phyloP scores from a whole-genome alignment of 192 early-diverging fungal species.

The Radiomyces spectabilis region DNA sequence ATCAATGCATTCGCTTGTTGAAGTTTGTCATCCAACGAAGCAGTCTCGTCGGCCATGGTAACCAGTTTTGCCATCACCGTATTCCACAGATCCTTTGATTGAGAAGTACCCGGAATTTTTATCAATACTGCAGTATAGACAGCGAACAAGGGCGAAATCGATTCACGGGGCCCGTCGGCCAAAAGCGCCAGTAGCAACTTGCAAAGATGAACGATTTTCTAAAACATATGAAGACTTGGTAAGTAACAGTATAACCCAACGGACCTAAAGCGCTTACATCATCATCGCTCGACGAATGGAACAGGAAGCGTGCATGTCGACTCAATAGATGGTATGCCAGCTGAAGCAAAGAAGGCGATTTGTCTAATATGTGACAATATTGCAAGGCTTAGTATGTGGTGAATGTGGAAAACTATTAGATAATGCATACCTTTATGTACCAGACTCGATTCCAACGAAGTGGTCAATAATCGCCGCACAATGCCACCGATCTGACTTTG shows the following conservation, averaged over 20 bases:
- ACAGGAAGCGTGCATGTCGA: too few species aligned
- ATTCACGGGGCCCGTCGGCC: background rate
- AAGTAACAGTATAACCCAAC: too few species aligned
- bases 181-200: background rate
- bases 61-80: background rate
- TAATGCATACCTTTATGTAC: slow-evolving; percentile 1
- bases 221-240: too few species aligned
- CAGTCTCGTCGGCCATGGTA: too few species aligned
- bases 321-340: too few species aligned
- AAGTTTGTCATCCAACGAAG: background rate
- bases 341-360: too few species aligned
- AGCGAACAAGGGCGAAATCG: background rate
- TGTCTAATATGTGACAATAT: too few species aligned
- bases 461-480: background rate
- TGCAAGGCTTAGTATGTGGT: too few species aligned
- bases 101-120: background rate
- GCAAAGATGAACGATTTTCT: too few species aligned
- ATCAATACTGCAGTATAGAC: background rate
- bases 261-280: too few species aligned
- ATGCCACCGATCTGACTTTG: background rate
- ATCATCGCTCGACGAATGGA: too few species aligned
- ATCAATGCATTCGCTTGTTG: background rate
- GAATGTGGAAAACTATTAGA: too few species aligned
- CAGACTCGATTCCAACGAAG: background rate
- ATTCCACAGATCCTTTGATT: background rate